Evolutionary conservation across 106 monocot genomes (phyloP).

Genomic region (Allium cepa): DNA sequence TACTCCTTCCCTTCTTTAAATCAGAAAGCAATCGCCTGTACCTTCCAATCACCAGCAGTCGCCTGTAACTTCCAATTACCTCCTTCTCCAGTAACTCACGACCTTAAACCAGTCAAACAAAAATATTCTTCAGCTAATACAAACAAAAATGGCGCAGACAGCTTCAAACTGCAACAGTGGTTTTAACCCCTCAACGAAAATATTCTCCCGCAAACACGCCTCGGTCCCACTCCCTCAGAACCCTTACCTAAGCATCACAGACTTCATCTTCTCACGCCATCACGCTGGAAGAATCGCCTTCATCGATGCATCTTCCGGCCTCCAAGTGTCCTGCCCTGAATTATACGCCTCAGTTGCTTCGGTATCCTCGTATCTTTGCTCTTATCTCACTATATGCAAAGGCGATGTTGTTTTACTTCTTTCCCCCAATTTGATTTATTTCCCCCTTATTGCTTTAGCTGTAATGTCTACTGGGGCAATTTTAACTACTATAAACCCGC

Average conservation of each 20-base stretch:
- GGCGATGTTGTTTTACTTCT: slow-evolving; percentile 69
- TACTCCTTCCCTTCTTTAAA: too few relatives aligned
- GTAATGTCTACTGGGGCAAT: slow-evolving; percentile 80
- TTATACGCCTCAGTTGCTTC: slow-evolving; percentile 49
- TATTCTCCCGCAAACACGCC: slow-evolving; percentile 69
- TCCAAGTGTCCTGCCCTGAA: slow-evolving; percentile 52
- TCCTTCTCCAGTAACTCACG: too few relatives aligned
- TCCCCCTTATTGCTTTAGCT: slow-evolving; percentile 80
- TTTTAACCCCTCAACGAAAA: slow-evolving; percentile 39
- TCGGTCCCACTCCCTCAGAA: slow-evolving; percentile 45
- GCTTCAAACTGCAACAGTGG: slow-evolving; percentile 50
- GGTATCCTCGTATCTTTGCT: slow-evolving; percentile 37
- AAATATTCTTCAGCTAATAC: too few relatives aligned
- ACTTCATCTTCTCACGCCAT: slow-evolving; percentile 59
- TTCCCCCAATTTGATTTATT: slow-evolving; percentile 74
- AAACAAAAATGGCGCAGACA: background rate
- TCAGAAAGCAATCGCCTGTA: too few relatives aligned
- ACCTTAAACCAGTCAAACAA: too few relatives aligned
- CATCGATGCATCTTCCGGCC: slow-evolving; percentile 78
- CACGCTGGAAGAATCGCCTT: slow-evolving; percentile 63
- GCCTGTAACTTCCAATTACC: too few relatives aligned
- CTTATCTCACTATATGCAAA: slow-evolving; percentile 33
- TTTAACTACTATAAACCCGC: slow-evolving; percentile 91
- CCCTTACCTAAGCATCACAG: slow-evolving; percentile 42
- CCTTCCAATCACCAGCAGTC: too few relatives aligned